phyloP scores from a whole-genome alignment of 192 early-diverging fungal species.

The Linderina pennispora region DNA sequence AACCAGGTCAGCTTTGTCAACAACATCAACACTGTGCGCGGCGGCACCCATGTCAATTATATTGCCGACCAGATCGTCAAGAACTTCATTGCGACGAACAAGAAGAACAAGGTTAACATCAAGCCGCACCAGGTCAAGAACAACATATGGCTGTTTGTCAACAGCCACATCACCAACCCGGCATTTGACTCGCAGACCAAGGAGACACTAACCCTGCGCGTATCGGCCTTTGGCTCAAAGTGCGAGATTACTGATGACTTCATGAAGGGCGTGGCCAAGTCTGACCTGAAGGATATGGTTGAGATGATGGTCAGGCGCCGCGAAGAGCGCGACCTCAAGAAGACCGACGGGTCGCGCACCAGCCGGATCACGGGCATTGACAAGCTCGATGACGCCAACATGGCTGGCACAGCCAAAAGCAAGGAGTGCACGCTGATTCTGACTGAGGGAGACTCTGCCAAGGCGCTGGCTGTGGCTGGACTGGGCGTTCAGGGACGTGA shows the following conservation, averaged over 20 bases:
- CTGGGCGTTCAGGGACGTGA: constrained; percentile 85
- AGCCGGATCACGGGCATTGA: constrained; percentile 68
- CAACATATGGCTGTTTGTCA: constrained; percentile 93
- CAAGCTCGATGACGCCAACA: constrained; percentile 93
- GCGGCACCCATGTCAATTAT: constrained; percentile 86
- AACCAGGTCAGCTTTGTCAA: constrained; percentile 96
- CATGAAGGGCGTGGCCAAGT: constrained; percentile 75
- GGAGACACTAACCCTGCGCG: constrained; percentile 82
- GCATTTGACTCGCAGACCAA: constrained; percentile 98
- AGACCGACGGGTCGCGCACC: constrained; percentile 74
- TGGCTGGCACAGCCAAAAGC: constrained; percentile 70
- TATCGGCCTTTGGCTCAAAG: constrained; percentile 72
- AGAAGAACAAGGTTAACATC: constrained; percentile 65
- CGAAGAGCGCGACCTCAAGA: constrained; percentile 72
- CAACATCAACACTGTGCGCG: constrained; percentile 90
- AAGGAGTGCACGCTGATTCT: constrained; percentile 88
- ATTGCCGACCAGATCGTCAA: constrained; percentile 75
- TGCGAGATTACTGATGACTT: constrained; percentile 73
- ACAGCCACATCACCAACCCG: constrained; percentile 89
- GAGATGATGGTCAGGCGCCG: constrained; percentile 63
- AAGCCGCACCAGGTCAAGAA: constrained; percentile 82
- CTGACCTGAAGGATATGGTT: constrained; percentile 80
- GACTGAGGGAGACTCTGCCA: constrained; percentile 97
- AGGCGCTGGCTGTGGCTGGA: constrained; percentile 79
- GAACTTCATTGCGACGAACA: constrained; percentile 59